These are phyloP conservation scores for Centella asiatica DNA, from an alignment of 129 eudicot species.

Conservation along the genomic window DNA sequence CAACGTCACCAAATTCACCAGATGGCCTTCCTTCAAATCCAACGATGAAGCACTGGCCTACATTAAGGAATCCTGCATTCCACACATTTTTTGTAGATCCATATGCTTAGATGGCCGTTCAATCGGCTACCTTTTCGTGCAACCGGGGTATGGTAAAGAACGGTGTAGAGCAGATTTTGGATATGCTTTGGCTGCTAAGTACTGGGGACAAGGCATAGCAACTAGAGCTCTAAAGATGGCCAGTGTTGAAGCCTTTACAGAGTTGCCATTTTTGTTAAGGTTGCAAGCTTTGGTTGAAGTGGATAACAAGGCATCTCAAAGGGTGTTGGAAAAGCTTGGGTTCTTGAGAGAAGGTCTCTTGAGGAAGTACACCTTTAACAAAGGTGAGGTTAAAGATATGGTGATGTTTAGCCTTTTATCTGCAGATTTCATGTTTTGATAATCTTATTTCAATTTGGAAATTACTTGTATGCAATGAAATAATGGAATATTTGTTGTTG, in stretches of 20 bases:
- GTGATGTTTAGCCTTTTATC: constrained; percentile 5
- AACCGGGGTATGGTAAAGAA: background rate
- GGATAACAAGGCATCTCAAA: constrained; percentile 23
- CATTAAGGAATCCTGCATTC: constrained; percentile 3
- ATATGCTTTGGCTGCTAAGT: constrained; percentile 15
- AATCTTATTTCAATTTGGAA: no score
- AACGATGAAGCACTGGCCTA: constrained; percentile 8
- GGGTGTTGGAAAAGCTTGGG: constrained; percentile 31
- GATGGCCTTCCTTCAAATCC: constrained; percentile 11
- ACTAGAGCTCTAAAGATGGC: constrained; percentile 21
- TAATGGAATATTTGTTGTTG: no score
- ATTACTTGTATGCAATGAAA: no score
- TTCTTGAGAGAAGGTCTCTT: constrained; percentile 24
- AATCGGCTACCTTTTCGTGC: constrained; percentile 1
- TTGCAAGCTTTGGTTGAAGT: constrained; percentile 20
- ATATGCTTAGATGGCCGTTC: constrained; percentile 16
- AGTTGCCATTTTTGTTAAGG: constrained; percentile 19
- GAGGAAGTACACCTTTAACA: constrained; percentile 15
- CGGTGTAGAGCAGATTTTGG: constrained; percentile 15
- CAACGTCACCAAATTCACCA: constrained; percentile 8
- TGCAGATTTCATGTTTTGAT: background rate
- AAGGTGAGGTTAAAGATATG: constrained; percentile 5
- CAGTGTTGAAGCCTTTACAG: background rate
- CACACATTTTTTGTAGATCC: constrained; percentile 14
- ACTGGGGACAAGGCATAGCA: constrained; percentile 24